Percentiles rank a stretch among this genome's conserved stretches.
Evolutionary conservation across 129 eudicot genomes (phyloP).

Genomic region (Deinandra increscens): DNA sequence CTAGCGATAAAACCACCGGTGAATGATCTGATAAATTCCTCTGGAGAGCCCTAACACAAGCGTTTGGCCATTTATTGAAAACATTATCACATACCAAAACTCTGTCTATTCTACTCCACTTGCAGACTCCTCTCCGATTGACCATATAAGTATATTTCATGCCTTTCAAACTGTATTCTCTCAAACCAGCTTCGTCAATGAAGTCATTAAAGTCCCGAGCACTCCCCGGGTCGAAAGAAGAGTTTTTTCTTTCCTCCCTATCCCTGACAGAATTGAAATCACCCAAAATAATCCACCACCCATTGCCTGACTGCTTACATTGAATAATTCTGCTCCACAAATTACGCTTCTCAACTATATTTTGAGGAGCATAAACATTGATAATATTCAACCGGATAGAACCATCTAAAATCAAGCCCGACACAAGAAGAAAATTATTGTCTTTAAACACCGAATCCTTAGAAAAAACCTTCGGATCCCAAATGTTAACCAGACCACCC

Average conservation of each 20-base stretch:
- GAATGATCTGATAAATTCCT: background rate
- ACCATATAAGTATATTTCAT: background rate
- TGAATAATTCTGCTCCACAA: background rate
- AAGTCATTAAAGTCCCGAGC: background rate
- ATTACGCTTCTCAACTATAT: background rate
- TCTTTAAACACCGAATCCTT: too few species aligned
- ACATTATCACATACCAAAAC: background rate
- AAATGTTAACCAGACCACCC: too few species aligned
- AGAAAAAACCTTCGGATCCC: too few species aligned
- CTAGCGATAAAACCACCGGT: background rate
- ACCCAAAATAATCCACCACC: background rate
- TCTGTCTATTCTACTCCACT: background rate
- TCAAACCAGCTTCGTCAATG: background rate
- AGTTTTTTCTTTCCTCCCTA: background rate
- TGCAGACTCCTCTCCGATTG: background rate
- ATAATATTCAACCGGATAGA: too few species aligned
- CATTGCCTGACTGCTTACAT: background rate
- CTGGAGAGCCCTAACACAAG: background rate
- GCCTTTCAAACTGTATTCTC: background rate
- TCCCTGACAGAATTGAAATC: background rate
- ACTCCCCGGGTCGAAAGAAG: background rate
- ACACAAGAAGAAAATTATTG: too few species aligned
- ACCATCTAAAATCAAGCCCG: too few species aligned
- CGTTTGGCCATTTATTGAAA: background rate
- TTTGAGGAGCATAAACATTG: background rate